A percentile compares a stretch with the other conserved stretches of the same genome.
These are phyloP conservation scores for Wickerhamomyces bovis DNA, from an alignment of 805 yeast species.

Conservation along the genomic window DNA sequence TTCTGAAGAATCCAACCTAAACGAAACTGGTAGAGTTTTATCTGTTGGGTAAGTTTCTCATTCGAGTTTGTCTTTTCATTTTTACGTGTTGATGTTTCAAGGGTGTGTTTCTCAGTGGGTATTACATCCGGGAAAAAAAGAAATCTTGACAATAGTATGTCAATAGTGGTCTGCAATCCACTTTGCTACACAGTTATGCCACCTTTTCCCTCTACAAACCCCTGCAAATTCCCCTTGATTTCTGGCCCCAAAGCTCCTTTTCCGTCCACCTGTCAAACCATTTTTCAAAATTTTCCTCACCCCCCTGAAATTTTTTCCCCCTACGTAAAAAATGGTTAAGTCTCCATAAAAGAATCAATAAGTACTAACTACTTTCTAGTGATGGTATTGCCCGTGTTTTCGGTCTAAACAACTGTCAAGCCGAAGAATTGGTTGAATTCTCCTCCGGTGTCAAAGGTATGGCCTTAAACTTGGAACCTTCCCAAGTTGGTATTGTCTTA, in stretches of 20 bases:
- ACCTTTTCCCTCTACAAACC: background rate
- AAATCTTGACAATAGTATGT: no score
- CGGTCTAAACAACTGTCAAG: constrained; percentile 99
- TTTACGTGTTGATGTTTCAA: background rate
- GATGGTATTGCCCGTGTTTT: constrained; percentile 99
- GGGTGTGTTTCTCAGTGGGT: background rate
- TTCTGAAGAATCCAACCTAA: constrained; percentile 92
- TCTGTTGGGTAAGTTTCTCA: constrained; percentile 79
- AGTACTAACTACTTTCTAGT: constrained; percentile 48
- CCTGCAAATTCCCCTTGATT: no score
- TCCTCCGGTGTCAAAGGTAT: constrained; percentile 99
- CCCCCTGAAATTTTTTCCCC: constrained; percentile 4
- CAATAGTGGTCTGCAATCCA: background rate
- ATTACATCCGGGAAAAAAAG: background rate
- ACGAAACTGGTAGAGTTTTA: constrained; percentile 99
- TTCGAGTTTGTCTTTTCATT: background rate
- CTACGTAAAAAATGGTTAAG: background rate
- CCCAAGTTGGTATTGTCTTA: constrained; percentile 99
- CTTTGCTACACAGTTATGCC: no score
- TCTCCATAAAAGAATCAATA: background rate
- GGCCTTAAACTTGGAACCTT: constrained; percentile 99
- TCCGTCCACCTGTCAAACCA: background rate
- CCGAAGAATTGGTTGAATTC: constrained; percentile 99
- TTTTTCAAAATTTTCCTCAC: background rate
- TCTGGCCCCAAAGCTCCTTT: no score